phyloP scores from a whole-genome alignment of 306 rosid species.

The Inga laurina region DNA sequence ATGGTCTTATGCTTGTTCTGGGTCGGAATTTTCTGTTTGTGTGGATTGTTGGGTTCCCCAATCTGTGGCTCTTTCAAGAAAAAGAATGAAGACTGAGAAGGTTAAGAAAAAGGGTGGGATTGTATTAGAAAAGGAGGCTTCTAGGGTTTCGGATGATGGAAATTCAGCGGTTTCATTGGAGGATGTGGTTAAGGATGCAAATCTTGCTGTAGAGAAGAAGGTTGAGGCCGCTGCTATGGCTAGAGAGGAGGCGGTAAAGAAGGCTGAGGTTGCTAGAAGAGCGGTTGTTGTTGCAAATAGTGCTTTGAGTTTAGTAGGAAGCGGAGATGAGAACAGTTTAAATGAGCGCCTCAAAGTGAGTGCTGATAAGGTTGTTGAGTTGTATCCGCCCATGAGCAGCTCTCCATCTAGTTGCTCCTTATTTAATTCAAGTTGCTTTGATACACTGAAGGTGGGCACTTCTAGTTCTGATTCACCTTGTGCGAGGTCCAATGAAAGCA shows the following conservation, averaged over 20 bases:
- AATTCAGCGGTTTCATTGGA: conserved; percentile 33
- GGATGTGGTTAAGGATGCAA: conserved; percentile 48
- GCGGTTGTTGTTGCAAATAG: conserved; percentile 42
- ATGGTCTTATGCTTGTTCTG: conserved; percentile 51
- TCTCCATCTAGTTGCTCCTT: conserved; percentile 46
- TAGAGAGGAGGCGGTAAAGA: conserved; percentile 41
- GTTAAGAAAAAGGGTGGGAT: conserved; percentile 34
- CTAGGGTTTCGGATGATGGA: conserved; percentile 43
- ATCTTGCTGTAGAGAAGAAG: conserved; percentile 43
- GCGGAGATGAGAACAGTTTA: conserved; percentile 24
- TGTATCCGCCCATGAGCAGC: conserved; percentile 44
- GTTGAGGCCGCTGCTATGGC: conserved; percentile 44
- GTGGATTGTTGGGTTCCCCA: conserved; percentile 80
- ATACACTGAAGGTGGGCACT: conserved; percentile 23
- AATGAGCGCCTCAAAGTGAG: conserved; percentile 28
- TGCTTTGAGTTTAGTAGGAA: conserved; percentile 42
- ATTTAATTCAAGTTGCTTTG: conserved; percentile 37
- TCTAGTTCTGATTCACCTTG: conserved; percentile 28
- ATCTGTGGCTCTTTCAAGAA: conserved; percentile 47
- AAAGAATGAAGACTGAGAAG: conserved; percentile 27
- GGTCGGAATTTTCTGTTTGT: conserved; percentile 52
- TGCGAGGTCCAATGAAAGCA: conserved; percentile 29
- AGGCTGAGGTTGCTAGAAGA: conserved; percentile 38
- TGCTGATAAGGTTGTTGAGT: conserved; percentile 38
- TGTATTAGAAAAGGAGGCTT: conserved; percentile 33